Evolutionary conservation across 2,329 filamentous ascomycete genomes (phyloP), one percentile per base, ranked within the genome.

Genomic region (Nakataea oryzae): DNA sequence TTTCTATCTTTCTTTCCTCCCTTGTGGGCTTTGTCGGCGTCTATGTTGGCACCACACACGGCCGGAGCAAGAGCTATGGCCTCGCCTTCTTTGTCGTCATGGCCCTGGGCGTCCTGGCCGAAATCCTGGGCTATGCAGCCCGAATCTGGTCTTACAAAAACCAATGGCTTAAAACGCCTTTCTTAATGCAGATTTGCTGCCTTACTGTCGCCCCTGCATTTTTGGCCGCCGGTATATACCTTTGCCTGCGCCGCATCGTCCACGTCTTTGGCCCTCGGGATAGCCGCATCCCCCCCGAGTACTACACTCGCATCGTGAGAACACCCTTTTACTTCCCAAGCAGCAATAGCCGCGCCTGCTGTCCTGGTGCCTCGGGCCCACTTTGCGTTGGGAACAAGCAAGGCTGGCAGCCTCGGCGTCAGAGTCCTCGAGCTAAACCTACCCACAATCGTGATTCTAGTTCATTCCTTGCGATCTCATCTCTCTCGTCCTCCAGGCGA

Each of bases 181-280:
- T 83, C 70, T 67, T 81, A 62, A 80, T 85, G 50, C 84, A 87
- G 69, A 81, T 86, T 50, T 79, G 82, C 68, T 83, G 80, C 65
- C 75, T 90, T 62, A 88, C 86, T 3, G 80, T 88, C 63, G 86
- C 77, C 0, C 86, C 87, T 0, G 85, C 85, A 1, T 88, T 88
- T 69, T 76, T 88, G 70, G 80, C 84, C 11, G 86, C 84, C 0
- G 83, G 79, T 1, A 79, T 89, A 54, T 89, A 89, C 68, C 74
- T 89, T 60, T 86, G 83, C 64, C 74, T 88, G 59, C 70, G 78
- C 13, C 73, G 76, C 54, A 80, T 82, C 64, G 79, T 82, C 13
- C 71, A 73, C 58, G 76, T 74, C 0, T 80, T 79, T 66, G 79
- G 79, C 0, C 70, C 74, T 0, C 75, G 79, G 67, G 78, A 80